Conservation (phyloP, 306 rosid species). For the Lathyrus sativus region DNA sequence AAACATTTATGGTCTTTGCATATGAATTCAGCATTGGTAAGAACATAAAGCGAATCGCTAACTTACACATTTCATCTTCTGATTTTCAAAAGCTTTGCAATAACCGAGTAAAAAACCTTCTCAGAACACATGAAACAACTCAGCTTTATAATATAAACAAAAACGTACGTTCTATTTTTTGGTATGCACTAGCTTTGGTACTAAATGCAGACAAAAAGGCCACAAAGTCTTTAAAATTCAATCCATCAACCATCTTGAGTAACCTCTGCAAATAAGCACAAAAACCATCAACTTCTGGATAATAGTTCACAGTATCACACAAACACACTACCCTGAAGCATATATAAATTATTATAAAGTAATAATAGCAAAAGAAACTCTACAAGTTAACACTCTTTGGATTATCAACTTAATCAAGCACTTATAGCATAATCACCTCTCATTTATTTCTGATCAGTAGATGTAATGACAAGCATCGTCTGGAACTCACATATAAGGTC, state of each 20-base stretch:
- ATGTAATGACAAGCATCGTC: too few species aligned
- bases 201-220: slow-evolving; percentile 92
- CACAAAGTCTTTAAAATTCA: slow-evolving; percentile 86
- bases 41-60: not conserved
- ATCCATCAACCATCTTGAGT: slow-evolving; percentile 84
- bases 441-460: not conserved
- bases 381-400: not conserved
- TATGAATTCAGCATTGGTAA: slow-evolving; percentile 10
- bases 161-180: slow-evolving; percentile 70
- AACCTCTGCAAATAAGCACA: slow-evolving; percentile 62
- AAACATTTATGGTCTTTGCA: not conserved
- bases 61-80: too few species aligned
- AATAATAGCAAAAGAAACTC: slow-evolving; percentile 1
- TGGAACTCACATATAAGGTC: too few species aligned
- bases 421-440: not conserved
- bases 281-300: slow-evolving; percentile 23
- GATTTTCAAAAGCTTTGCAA: too few species aligned
- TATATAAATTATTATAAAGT: not conserved
- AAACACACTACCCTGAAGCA: slow-evolving; percentile 5
- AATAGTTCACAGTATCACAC: not conserved
- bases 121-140: not conserved
- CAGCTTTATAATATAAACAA: not conserved
- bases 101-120: too few species aligned
- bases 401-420: not conserved
- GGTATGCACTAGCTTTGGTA: slow-evolving; percentile 59